Evolutionary conservation across 805 yeast genomes (phyloP).

Genomic region (Metschnikowia noctiluminum): DNA sequence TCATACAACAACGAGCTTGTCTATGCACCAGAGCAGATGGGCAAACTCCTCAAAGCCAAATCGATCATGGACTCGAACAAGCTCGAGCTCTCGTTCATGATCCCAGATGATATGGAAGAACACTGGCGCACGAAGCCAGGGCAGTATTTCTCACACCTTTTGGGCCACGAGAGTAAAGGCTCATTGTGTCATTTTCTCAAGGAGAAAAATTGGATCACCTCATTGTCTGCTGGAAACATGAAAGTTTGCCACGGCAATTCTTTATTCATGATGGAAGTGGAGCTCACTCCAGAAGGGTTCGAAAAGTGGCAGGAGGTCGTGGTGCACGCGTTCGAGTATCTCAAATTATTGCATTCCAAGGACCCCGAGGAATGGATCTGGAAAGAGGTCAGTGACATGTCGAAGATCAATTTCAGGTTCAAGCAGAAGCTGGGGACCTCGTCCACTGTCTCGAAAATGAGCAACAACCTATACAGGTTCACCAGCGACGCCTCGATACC

Average conservation of each 20-base stretch:
- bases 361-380: slow-evolving; percentile 78
- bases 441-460: slow-evolving; percentile 65
- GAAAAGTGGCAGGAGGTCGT: slow-evolving; percentile 59
- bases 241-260: slow-evolving; percentile 66
- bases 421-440: slow-evolving; percentile 74
- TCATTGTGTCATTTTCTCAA: slow-evolving; percentile 73
- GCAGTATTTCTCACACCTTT: slow-evolving; percentile 69
- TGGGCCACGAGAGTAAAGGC: slow-evolving; percentile 93
- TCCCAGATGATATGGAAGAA: slow-evolving; percentile 67
- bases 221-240: slow-evolving; percentile 69
- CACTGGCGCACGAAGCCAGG: slow-evolving; percentile 68
- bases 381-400: slow-evolving; percentile 69
- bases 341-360: slow-evolving; percentile 51
- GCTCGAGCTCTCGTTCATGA: slow-evolving; percentile 63
- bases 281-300: slow-evolving; percentile 73
- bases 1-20: slow-evolving; percentile 46
- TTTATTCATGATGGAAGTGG: slow-evolving; percentile 65
- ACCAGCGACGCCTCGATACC: slow-evolving; percentile 47
- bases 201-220: slow-evolving; percentile 70
- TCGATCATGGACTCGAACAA: slow-evolving; percentile 80
- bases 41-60: slow-evolving; percentile 58
- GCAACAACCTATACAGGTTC: slow-evolving; percentile 56
- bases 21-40: slow-evolving; percentile 46
- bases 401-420: slow-evolving; percentile 71
- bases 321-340: slow-evolving; percentile 64